Evolutionary conservation across 2,329 filamentous ascomycete genomes (phyloP), one percentile per base, ranked within the genome.

Genomic region (Fusarium tjaetaba): DNA sequence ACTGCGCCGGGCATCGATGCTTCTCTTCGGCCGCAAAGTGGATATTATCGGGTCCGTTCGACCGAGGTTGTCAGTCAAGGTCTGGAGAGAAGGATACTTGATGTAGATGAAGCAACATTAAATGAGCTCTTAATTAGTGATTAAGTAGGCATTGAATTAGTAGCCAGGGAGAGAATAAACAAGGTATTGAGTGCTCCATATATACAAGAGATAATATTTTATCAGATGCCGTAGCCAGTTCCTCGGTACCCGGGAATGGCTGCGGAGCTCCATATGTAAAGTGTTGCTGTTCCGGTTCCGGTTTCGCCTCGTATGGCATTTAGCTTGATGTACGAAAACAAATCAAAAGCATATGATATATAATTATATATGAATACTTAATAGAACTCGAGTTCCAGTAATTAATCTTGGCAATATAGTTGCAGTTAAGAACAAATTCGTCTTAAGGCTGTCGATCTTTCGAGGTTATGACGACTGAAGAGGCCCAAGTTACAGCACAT

Each of bases 11-110:
- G 59, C 41, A 28, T 48, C n/a, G 55, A 60, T 64, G 38, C 38
- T 68, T 34, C 38, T 22, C 34, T 42, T 46, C 42, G 36, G 61
- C 67, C 61, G 61, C 24, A 64, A 64, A 73, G 71, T 73, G 71
- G 71, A 55, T 71, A 74, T 63, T n/a, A 55, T 41, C 52, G 67
- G 67, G 60, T 73, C 71, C 71, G 71, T 61, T 74, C 71, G 58
- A 32, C 71, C 71, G 71, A 73, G 49, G 53, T 58, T 55, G 34
- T 46, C 42, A 28, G 41, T 26, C 48, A 46, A 48, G 20, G 45
- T 57, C 41, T 65, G 41, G 36, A 39, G 69, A 18, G 26, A 53
- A 46, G 24, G 41, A 65, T 58, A 43, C 11, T 5, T 39, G 24
- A 64, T 22, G 28, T n/a, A 36, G n/a, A 18, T 22, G 32, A 28